Evolutionary conservation across 768 basidiomycete species (phyloP).

Genomic region (Trametes gibbosa): DNA sequence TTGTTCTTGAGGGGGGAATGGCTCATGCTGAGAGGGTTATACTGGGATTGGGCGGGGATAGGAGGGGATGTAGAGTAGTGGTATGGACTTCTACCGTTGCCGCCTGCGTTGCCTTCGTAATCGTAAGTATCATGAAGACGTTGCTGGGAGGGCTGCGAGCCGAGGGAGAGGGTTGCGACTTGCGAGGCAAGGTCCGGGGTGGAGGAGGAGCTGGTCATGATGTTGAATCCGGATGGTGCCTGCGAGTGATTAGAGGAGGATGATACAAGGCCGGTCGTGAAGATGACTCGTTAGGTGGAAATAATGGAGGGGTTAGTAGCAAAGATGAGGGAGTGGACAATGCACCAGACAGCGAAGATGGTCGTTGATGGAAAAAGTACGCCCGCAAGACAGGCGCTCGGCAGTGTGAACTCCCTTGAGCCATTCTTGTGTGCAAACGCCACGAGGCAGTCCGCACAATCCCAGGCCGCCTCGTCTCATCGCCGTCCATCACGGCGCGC

Average conservation of each 20-base stretch:
- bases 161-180: conserved; percentile 53
- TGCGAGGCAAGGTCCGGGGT: conserved; percentile 70
- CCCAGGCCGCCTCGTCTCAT: neutral
- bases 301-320: conserved; percentile 19
- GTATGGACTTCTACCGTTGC: conserved; percentile 56
- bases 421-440: conserved; percentile 5
- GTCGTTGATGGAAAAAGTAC: conserved; percentile 31
- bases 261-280: conserved; percentile 24
- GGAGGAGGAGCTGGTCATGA: conserved; percentile 76
- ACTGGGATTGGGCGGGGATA: conserved; percentile 52
- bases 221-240: conserved; percentile 14
- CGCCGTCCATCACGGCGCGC: neutral
- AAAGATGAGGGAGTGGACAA: conserved; percentile 21
- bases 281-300: conserved; percentile 25
- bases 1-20: conserved; percentile 78
- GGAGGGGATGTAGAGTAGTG: conserved; percentile 66
- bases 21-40: conserved; percentile 51
- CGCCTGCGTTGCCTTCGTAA: conserved; percentile 61
- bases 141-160: conserved; percentile 60
- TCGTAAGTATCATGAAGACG: conserved; percentile 86
- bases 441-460: conserved; percentile 12
- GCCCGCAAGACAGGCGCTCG: conserved; percentile 20
- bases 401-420: conserved; percentile 13
- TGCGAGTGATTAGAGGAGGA: conserved; percentile 12
- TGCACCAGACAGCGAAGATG: conserved; percentile 28